These are phyloP conservation scores for Oryza coarctata DNA, from an alignment of 176 grass and related monocot genomes.

Conservation along the genomic window DNA sequence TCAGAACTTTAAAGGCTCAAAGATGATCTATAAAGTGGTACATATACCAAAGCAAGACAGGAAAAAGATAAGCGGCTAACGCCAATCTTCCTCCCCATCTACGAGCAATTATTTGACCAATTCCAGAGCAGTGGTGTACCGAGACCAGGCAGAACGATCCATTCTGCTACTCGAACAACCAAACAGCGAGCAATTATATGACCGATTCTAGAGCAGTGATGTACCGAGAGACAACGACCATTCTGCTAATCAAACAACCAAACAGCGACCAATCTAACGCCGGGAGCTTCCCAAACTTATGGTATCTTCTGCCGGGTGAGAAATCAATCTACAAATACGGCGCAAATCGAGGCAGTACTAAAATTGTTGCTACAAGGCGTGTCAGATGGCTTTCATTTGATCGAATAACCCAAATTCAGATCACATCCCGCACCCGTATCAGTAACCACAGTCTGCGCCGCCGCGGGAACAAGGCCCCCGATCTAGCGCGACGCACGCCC, in stretches of 20 bases:
- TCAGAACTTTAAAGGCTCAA: background rate
- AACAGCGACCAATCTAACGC: background rate
- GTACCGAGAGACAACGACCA: background rate
- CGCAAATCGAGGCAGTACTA: no score
- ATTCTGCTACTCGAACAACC: background rate
- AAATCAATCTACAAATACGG: background rate
- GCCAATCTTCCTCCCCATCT: background rate
- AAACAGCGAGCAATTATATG: background rate
- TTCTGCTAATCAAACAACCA: background rate
- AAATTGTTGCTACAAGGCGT: no score
- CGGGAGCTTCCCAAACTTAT: background rate
- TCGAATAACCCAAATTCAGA: no score
- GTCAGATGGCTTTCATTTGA: no score
- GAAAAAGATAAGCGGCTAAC: background rate
- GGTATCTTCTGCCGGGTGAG: background rate
- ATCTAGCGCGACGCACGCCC: no score
- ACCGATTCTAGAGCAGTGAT: background rate
- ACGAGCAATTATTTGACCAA: background rate
- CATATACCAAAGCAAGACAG: background rate
- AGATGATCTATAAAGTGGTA: background rate
- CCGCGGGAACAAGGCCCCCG: no score
- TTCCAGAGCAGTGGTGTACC: background rate
- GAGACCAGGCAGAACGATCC: background rate
- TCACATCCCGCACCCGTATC: no score
- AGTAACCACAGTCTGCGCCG: no score